Evolutionary conservation across 192 early-diverging fungal genomes (phyloP), one percentile per base, ranked within the genome.

Genomic region (Dissophora ornata): DNA sequence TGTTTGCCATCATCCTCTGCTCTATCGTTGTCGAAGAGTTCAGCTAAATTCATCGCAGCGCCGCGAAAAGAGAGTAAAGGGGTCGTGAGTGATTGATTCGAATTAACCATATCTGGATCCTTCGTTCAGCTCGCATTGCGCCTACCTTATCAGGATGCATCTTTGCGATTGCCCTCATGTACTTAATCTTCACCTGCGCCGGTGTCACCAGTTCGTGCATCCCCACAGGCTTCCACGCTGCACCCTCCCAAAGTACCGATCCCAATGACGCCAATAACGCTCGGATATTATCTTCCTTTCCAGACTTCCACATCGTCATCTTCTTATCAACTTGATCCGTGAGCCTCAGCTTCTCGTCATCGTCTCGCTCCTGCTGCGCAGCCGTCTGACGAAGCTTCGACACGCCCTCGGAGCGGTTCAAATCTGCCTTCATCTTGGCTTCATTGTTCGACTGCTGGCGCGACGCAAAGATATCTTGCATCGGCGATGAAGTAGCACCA

Each of bases 141-240:
- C n/a, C n/a, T 63, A 95, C 91, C 85, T 98, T 99, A 61, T 99
- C 97, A 12, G 97, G 96, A 82, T 99, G 97, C 32, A 98, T 86
- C 51, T 92, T 94, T 11, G 87, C 87, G 62, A 99, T 96, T 24
- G 95, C 95, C 50, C 89, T 88, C 90, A 97, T 95, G 71, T 99
- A 99, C 57, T 81, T 86, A 30, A 96, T 83, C 84, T 99, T 99
- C 50, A 96, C 95, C 74, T 95, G 92, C 44, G 81, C 73, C 0
- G 95, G 90, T 48, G 91, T 87, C 19, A 99, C 87, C 56, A 99
- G 82, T 66, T 97, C 94, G 52, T 89, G 87, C 79, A 99, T 87
- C 16, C 89, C 90, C 22, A 95, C 89, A 1, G 85, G 78, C 57
- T 87, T 89, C 88, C 93, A 95, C 11, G 82, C 80, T 3, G 86